These are phyloP conservation scores for Litchi chinensis DNA, from an alignment of 345 rosid genomes.

Conservation along the genomic window DNA sequence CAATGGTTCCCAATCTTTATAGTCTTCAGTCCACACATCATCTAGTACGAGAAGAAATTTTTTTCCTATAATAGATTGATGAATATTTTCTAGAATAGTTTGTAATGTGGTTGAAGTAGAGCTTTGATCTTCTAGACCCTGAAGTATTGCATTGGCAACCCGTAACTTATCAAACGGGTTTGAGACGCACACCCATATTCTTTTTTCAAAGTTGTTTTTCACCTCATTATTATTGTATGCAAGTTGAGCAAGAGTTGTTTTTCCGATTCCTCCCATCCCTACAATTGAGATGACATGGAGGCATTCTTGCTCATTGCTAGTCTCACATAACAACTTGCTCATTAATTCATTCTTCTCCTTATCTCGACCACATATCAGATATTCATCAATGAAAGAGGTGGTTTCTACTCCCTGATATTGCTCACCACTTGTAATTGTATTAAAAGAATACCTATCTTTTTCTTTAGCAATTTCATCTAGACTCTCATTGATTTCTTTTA, in stretches of 20 bases:
- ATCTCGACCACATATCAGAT: not conserved
- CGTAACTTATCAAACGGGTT: not conserved
- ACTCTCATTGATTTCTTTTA: not conserved
- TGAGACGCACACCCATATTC: not conserved
- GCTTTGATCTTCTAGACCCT: not conserved
- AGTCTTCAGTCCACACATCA: too few relatives aligned
- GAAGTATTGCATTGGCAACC: not conserved
- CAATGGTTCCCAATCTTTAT: too few relatives aligned
- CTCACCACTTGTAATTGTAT: not conserved
- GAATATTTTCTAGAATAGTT: not conserved
- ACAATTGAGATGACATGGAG: not conserved
- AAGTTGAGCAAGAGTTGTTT: not conserved
- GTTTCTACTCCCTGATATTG: not conserved
- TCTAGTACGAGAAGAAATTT: too few relatives aligned
- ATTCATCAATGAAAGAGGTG: not conserved
- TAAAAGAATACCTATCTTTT: not conserved
- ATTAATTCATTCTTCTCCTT: not conserved
- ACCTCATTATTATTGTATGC: not conserved
- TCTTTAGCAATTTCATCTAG: not conserved
- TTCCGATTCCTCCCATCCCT: not conserved
- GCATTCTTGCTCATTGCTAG: not conserved
- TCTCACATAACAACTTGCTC: not conserved
- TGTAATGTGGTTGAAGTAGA: too few relatives aligned
- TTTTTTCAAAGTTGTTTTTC: not conserved
- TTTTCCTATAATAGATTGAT: too few relatives aligned